Evolutionary conservation across 257 asterid genomes (phyloP), one percentile per base, ranked within the genome.

Genomic region (Scutellaria galericulata): DNA sequence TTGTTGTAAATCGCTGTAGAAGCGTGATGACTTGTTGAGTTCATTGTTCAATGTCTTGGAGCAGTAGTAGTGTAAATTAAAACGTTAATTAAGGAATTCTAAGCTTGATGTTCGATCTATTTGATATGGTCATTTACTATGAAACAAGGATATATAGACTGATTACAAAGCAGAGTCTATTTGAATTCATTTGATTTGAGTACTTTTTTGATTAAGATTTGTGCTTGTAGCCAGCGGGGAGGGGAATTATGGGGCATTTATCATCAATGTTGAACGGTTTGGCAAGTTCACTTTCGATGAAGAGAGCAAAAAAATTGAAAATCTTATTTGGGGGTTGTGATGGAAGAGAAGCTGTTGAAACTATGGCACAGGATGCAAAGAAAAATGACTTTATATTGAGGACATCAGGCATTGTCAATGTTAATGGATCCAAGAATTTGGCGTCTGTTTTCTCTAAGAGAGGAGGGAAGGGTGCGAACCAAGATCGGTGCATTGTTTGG

Each of bases 401-500:
- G 74, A 77, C 82, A 15, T 87, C 95, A 3, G 97, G 97, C 52
- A 68, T 68, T 60, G 76, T 90, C 14, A 80, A 80, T 27, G 83
- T 73, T 1, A 84, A 79, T 10, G 90, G 89, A 14, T 86, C 95
- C 44, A 78, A 86, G 58, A 91, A 87, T 79, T 78, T 87, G 73
- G 89, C 93, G 66, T 80, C 90, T 74, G 83, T 89, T 64, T 91
- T 60, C 81, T 84, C 96, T 27, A 91, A 81, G 80, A 86, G 93
- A 81, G 97, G 97, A 50, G 86, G 85, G 87, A 91, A 91, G 80
- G 96, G 97, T 4, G 77, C 76, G 12, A 89, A 91, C 63, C 97
- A 91, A 81, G 97, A 91, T 67, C 79, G 89, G 79, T 84, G 87
- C 85, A 85, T 91, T 45, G 91, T 91, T 54, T 91, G 96, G 95